phyloP scores from a whole-genome alignment of 805 yeast species.

The Komagataella phaffii region DNA sequence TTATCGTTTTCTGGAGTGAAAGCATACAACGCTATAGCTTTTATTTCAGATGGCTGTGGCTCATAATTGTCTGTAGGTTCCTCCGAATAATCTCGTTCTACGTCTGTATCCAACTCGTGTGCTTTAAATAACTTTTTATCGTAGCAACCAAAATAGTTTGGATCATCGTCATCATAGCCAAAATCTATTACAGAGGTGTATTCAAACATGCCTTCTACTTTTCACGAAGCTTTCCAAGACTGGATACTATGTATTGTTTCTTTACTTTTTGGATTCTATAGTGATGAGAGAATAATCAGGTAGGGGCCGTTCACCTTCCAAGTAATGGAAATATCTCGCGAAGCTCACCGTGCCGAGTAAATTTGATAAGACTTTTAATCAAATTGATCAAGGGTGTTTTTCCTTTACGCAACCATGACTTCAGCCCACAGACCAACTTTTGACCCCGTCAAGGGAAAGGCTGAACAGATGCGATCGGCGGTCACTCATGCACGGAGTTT shows the following conservation, averaged over 20 bases:
- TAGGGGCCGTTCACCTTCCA: neutral
- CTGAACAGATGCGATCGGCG: conserved; percentile 24
- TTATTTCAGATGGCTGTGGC: conserved; percentile 6
- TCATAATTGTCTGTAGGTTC: conserved; percentile 9
- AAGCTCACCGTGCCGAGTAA: neutral
- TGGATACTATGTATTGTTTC: neutral
- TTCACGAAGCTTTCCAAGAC: neutral
- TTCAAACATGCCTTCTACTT: neutral
- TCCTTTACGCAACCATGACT: conserved; percentile 28
- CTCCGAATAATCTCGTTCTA: conserved; percentile 2
- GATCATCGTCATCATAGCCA: conserved; percentile 62
- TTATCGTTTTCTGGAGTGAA: conserved; percentile 91
- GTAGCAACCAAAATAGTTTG: conserved; percentile 52
- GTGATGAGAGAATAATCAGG: neutral
- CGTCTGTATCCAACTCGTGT: neutral
- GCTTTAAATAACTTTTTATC: conserved; percentile 5
- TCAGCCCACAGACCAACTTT: conserved; percentile 61
- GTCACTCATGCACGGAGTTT: conserved; percentile 38
- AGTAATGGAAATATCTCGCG: neutral
- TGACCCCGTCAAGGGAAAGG: conserved; percentile 48
- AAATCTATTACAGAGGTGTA: conserved; percentile 52
- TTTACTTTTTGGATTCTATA: neutral
- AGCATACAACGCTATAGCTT: conserved; percentile 81
- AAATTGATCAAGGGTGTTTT: neutral
- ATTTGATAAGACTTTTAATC: neutral